Evolutionary conservation across 345 rosid genomes (phyloP), one percentile per base, ranked within the genome.

Genomic region (Hibiscus mutabilis): DNA sequence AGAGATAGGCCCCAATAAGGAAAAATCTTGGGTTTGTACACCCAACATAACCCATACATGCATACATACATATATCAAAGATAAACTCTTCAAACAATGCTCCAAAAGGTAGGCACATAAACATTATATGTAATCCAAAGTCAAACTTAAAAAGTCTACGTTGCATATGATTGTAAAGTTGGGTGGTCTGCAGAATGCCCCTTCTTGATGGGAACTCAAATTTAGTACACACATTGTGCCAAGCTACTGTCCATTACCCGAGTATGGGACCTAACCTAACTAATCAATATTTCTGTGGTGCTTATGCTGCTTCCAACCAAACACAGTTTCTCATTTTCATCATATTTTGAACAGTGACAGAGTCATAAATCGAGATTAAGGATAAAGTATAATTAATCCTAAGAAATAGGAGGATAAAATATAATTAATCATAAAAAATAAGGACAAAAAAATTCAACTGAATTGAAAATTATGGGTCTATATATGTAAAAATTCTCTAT

Each of bases 1-100:
- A n/a, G n/a, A n/a, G n/a, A n/a, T n/a, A n/a, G n/a, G n/a, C n/a
- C n/a, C n/a, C n/a, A n/a, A n/a, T n/a, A n/a, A n/a, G n/a, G n/a
- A n/a, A n/a, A n/a, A n/a, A n/a, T n/a, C n/a, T n/a, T n/a, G n/a
- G 33, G 33, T 16, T 85, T 85, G 64, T 74, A 70, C 33, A 3
- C 33, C 33, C 33, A 2, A 29, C 33, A 29, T 29, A 29, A 29
- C 5, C 33, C 33, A 29, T 29, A 29, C 5, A 29, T 29, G 3
- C 33, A 29, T 29, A 35, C 5, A 29, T 29, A 29, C 33, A 29
- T 29, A 35, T 35, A 35, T 35, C 9, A 35, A 35, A 35, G 6
- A 5, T 35, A 35, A 35, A 35, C 9, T 35, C 40, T 35, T 35
- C 8, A 35, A 35, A 35, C 7, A 35, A 35, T 35, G 40, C 9